Conservation (phyloP, 345 rosid genomes). For the Camelina sativa region DNA sequence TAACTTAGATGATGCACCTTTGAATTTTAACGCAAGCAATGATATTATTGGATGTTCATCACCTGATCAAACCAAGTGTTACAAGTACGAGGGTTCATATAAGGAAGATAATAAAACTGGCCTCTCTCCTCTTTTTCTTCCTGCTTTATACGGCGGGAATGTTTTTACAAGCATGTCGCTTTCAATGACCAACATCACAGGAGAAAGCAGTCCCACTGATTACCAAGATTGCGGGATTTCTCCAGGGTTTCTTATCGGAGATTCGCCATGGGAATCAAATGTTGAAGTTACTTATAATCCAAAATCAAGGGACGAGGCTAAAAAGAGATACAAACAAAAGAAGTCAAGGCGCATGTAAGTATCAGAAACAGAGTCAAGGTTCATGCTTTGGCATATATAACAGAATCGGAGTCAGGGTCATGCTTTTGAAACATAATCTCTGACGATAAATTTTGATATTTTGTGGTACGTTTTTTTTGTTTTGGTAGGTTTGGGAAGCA, state of each 20-base stretch:
- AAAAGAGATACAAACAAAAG: slow-evolving; percentile 82
- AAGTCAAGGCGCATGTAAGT: slow-evolving; percentile 74
- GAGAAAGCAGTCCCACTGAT: slow-evolving; percentile 61
- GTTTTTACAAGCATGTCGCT: slow-evolving; percentile 60
- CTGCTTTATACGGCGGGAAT: slow-evolving; percentile 41
- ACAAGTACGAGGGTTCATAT: slow-evolving; percentile 39
- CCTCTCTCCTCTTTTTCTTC: slow-evolving; percentile 37
- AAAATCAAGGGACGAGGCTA: slow-evolving; percentile 72
- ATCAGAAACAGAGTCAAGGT: not conserved
- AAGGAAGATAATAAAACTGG: slow-evolving; percentile 46
- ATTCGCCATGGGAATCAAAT: slow-evolving; percentile 75
- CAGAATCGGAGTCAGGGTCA: not conserved
- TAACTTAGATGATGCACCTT: slow-evolving; percentile 34
- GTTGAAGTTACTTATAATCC: slow-evolving; percentile 55
- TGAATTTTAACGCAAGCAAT: slow-evolving; percentile 27
- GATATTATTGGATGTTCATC: slow-evolving; percentile 36
- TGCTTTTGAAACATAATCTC: not conserved
- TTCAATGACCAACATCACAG: slow-evolving; percentile 62
- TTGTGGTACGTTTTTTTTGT: not conserved
- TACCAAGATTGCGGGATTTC: slow-evolving; percentile 71
- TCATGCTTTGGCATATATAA: not conserved
- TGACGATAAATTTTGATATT: not conserved
- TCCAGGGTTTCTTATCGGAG: slow-evolving; percentile 51
- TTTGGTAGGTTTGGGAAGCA: slow-evolving; percentile 76
- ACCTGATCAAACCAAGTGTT: slow-evolving; percentile 43